Base-by-base conservation (phyloP, 1,139 yeast genomes). In the Pichia sp. region DNA sequence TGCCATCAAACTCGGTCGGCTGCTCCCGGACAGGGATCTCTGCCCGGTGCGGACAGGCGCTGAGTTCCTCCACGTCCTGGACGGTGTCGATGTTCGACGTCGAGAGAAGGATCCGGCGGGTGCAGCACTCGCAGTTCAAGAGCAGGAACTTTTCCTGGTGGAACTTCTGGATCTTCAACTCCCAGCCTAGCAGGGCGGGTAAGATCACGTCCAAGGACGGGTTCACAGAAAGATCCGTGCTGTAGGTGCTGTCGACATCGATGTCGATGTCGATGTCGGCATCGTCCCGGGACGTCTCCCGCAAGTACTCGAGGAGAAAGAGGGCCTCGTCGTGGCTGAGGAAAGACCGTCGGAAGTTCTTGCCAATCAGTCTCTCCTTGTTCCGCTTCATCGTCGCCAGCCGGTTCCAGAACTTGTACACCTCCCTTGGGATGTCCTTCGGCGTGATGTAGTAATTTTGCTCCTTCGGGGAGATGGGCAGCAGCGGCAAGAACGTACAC, bases 121-220 rank as follows among this genome's bases (percentile, higher is more conserved):
- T 66, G 55, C 75, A 74, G 44, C 66, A 65, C 16, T 60, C 54
- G 44, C 75, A 72, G 12, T 56, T 54, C 20, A 72, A 52, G 1
- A 73, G 53, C 2, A 62, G 46, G 29, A 67, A 55, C 12, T 59
- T 61, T 3, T 63, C 62, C 12, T 61, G 55, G 1, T 68, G 66
- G 49, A 69, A 69, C 29, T 50, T 53, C 46, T 68, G 71, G 10
- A 62, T 59, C 48, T 62, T 65, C 34, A 67, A 48, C 20, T 53
- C 67, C 76, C 76, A 73, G 1, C 76, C 76, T 4, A 71, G 58
- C 9, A 72, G 51, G 1, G 54, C 59, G 29, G 59, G 59, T 14
- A 56, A 24, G 38, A 55, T 47, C 14, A 56, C 53, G 27, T 56
- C 59, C 10, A 55, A 43, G 14, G 52, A 55, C 6, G 55, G 58